Evolutionary conservation across 2,329 filamentous ascomycete genomes (phyloP), one percentile per base, ranked within the genome.

Genomic region (Pseudogymnoascus sp.): DNA sequence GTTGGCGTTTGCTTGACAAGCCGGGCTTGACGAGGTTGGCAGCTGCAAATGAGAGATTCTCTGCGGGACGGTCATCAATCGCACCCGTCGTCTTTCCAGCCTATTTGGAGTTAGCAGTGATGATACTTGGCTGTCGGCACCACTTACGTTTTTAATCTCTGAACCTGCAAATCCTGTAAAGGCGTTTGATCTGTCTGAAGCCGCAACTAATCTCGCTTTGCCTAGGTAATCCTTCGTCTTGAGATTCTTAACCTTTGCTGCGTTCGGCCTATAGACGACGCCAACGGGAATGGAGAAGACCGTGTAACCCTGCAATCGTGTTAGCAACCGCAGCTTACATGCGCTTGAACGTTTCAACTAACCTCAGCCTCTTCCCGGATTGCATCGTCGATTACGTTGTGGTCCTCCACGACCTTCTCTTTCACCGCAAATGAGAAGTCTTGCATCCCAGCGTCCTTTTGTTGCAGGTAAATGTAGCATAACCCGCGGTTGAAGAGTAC

Each of bases 251-350:
- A 99, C 94, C 75, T 99, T 99, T 65, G 94, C 92, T 70, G 96
- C 92, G 72, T 97, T 97, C 20, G 94, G 94, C 62, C 94, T 82
- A 75, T 97, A 99, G 14, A 99, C 84, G 33, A 97, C 90, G 22
- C 94, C 94, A 11, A 97, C 92, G 0, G 94, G 94, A 60, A 97
- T 97, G 0, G 92, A 97, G 76, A 99, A 99, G 41, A 99, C 94
- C 0, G 94, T 97, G 72, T 99, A 99, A 53, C 93, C 94, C 89
- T 96, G 64, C 50, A 9, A 33, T 36, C 5, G 9, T 47, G 43
- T 72, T 62, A 72, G 66, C 28, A 53, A 59, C 8, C 36, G 25
- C 12, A 22, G 18, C 8, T 12, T 28, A 60, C 65, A 30, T 58
- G 30, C 8, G 15, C 11, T n/a, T 12, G 25, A 28, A 25, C 3